Percentiles rank a stretch among this genome's conserved stretches.
phyloP scores from a whole-genome alignment of 192 early-diverging fungal genomes.

The Podila minutissima region DNA sequence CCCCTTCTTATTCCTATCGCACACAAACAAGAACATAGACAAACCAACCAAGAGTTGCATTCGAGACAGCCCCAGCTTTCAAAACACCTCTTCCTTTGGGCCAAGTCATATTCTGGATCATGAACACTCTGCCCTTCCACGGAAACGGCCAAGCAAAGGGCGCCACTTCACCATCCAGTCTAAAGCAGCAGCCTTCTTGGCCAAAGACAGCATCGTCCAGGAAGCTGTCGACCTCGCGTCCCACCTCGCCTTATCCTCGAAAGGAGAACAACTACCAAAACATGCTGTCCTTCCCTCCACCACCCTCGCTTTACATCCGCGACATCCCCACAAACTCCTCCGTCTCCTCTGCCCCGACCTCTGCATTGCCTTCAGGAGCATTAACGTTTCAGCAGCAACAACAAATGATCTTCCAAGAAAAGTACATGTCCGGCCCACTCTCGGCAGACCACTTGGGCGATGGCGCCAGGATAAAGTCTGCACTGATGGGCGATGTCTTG shows the following conservation, averaged over 20 bases:
- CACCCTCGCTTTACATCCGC: conserved; percentile 39
- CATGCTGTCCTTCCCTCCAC: conserved; percentile 28
- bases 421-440: conserved; percentile 23
- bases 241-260: conserved; percentile 34
- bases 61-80: background rate
- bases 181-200: conserved; percentile 38
- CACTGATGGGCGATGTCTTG: conserved; percentile 8
- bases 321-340: conserved; percentile 20
- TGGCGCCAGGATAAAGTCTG: conserved; percentile 29
- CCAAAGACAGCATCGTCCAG: conserved; percentile 30
- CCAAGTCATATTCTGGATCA: background rate
- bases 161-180: background rate
- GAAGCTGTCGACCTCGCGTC: conserved; percentile 33
- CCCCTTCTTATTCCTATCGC: conserved; percentile 5
- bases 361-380: conserved; percentile 4
- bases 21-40: background rate
- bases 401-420: conserved; percentile 9
- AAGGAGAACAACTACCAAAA: conserved; percentile 39
- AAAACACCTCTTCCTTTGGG: background rate
- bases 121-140: conserved; percentile 37
- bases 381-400: conserved; percentile 23
- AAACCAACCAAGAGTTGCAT: background rate
- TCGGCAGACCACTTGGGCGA: conserved; percentile 31
- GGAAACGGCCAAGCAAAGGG: conserved; percentile 9
- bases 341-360: conserved; percentile 11